Evolutionary conservation across 495 filamentous ascomycete genomes (phyloP), one percentile per base, ranked within the genome.

Genomic region (Aspergillus carlsbadensis): DNA sequence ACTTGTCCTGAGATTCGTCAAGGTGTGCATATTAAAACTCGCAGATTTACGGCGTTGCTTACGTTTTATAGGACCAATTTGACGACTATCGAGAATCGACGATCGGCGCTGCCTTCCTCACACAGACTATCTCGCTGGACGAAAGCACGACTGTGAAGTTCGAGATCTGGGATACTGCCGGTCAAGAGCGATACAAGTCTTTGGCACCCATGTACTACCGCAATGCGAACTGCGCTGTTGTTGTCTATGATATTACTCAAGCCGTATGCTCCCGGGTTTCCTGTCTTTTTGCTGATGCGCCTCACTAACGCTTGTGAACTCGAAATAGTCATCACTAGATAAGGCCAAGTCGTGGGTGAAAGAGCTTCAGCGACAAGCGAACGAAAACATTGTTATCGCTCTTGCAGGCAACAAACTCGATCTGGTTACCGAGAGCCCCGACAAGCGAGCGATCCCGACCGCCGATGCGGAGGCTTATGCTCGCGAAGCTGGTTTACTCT

Each of bases 311-410:
- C 6, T 34, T 35, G 55, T 50, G 54, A 56, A 58, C 35, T 20
- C 35, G 47, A n/a, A 42, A 56, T 67, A 98, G 94, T 82, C 91
- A 57, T 98, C 95, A 6, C 78, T 98, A 54, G 94, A 98, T 75
- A 98, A 98, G 79, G 94, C 94, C 54, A 98, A 98, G 71, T 86
- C 91, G 29, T 98, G 94, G 94, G 92, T 98, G n/a, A 98, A 98
- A 74, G 95, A 98, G 66, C 84, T 98, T 34, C 95, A 98, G 74
- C 84, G 94, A 57, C 94, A 98, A 78, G 95, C 95, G 37, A 98
- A 98, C 76, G 94, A 98, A 75, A 98, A 98, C 72, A 98, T 98
- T 72, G 91, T 98, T 65, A 98, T 98, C 70, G 94, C 94, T 26
- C 83, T 98, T 21, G 94, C 95, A 26, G 94, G 94, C 42, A 98